A percentile compares a stretch with the other conserved stretches of the same genome.
Evolutionary conservation across 108 stramenopile species (phyloP).

Genomic region (Craspedostauros australis): DNA sequence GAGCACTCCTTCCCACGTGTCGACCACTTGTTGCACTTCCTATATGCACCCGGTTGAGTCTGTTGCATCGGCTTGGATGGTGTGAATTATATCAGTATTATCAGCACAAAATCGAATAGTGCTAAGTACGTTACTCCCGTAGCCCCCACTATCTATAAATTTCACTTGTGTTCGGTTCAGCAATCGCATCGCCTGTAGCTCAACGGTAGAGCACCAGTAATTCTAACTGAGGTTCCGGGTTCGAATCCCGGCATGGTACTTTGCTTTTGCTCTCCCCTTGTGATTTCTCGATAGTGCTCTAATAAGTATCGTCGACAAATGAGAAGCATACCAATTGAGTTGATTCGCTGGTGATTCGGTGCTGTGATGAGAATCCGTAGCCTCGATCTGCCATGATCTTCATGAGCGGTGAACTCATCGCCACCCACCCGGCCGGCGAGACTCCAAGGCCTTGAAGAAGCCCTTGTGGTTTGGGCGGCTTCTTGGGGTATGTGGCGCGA

Average conservation of each 20-base stretch:
- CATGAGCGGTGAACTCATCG: slow-evolving; percentile 16
- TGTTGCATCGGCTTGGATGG: no score
- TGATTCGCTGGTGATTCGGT: background rate
- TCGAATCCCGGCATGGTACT: no score
- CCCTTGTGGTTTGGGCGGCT: background rate
- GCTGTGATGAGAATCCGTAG: background rate
- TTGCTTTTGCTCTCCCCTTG: no score
- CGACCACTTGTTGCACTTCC: background rate
- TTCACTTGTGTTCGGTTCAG: no score
- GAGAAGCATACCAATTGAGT: slow-evolving; percentile 6
- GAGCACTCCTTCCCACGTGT: background rate
- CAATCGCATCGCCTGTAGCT: no score
- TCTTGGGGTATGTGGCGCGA: background rate
- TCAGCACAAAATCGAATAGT: no score
- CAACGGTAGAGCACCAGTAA: no score
- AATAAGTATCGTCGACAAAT: slow-evolving; percentile 34
- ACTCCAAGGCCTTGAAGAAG: slow-evolving; percentile 39
- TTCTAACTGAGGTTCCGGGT: no score
- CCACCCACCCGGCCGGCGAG: slow-evolving; percentile 31
- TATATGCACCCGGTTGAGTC: no score
- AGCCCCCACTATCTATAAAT: no score
- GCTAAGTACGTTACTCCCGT: no score
- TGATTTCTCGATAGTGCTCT: no score
- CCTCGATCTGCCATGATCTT: slow-evolving; percentile 4
- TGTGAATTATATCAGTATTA: slow-evolving; percentile 14